Evolutionary conservation across 495 filamentous ascomycete genomes (phyloP), one percentile per base, ranked within the genome.

Genomic region (Aspergillus avenaceus): DNA sequence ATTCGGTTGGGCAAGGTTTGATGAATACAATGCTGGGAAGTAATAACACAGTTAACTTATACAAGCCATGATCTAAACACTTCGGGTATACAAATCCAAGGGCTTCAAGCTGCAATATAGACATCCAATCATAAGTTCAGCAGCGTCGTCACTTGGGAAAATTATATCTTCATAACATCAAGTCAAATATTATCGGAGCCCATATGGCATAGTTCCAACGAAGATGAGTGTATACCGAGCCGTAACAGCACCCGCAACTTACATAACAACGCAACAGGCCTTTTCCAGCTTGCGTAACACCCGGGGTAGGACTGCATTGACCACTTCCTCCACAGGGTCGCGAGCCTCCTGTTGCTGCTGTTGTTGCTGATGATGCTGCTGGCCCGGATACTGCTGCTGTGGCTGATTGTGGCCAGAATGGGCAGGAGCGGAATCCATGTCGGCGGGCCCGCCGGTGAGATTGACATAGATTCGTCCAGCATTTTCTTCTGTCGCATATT

Each of bases 401-500:
- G 74, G 67, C 34, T 71, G 69, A 25, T 61, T 54, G 2, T 58
- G 54, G 8, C 56, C 58, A 42, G 69, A 60, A 36, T 64, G 52
- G n/a, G 51, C 51, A 13, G 76, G 69, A 45, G 73, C 75, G 1
- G 67, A 56, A 9, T 79, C 74, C 65, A 79, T 74, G 19, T 77
- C 63, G 11, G 84, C 83, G 47, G 80, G 66, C 11, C 82, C 82
- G 13, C 84, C 83, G 32, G 76, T 72, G 25, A 87, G 69, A 59
- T 87, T 82, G 19, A 88, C 70, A 59, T 86, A 95, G 8, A 98
- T 88, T 9, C 88, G 69, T 3, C 93, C 93, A 4, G 82, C 84
- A 58, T 98, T 98, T 27, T 87, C 83, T 73, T 97, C 93, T 2
- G 88, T 89, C 37, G 75, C 61, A 64, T 86, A 96, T 55, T 90